Percentiles rank a stretch among this genome's conserved stretches.
Conservation (phyloP, 2,329 filamentous ascomycete genomes). For the Endothia cerciana region DNA sequence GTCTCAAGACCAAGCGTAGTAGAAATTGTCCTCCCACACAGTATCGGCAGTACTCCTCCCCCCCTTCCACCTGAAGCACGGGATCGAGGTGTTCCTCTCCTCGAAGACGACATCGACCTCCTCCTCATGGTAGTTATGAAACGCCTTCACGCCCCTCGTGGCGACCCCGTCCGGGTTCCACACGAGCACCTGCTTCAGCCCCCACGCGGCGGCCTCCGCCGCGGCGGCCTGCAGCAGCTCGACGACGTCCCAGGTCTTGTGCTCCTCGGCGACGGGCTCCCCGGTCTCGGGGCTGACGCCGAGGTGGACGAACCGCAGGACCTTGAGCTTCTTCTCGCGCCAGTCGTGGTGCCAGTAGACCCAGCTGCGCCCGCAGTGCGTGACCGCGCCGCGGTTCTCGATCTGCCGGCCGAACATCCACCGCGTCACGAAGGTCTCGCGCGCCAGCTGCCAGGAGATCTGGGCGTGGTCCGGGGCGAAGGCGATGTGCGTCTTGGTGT, state of each 20-base stretch:
- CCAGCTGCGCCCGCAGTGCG: constrained; percentile 35
- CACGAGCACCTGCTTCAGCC: constrained; percentile 40
- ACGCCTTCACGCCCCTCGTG: constrained; percentile 35
- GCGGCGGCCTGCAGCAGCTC: constrained; percentile 40
- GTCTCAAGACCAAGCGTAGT: constrained; percentile 37
- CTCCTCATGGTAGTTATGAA: constrained; percentile 45
- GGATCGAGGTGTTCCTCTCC: constrained; percentile 39
- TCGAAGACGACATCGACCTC: constrained; percentile 37
- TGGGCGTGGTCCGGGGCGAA: constrained; percentile 39
- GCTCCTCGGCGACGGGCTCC: constrained; percentile 23
- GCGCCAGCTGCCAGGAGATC: constrained; percentile 40
- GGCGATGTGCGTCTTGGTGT: constrained; percentile 38
- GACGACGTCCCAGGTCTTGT: constrained; percentile 34
- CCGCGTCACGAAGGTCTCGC: constrained; percentile 36
- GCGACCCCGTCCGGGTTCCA: constrained; percentile 43
- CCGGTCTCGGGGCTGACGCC: constrained; percentile 25
- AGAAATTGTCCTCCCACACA: constrained; percentile 39
- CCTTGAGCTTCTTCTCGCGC: constrained; percentile 36
- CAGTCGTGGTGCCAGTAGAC: constrained; percentile 44
- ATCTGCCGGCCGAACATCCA: constrained; percentile 31
- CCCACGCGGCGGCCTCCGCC: constrained; percentile 39
- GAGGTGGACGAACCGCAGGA: constrained; percentile 35
- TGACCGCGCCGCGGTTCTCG: constrained; percentile 34
- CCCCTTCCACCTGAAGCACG: constrained; percentile 42
- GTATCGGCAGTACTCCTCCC: constrained; percentile 34